Evolutionary conservation across 139 green algal species (phyloP).

Genomic region (Ettlia oleoabundans): DNA sequence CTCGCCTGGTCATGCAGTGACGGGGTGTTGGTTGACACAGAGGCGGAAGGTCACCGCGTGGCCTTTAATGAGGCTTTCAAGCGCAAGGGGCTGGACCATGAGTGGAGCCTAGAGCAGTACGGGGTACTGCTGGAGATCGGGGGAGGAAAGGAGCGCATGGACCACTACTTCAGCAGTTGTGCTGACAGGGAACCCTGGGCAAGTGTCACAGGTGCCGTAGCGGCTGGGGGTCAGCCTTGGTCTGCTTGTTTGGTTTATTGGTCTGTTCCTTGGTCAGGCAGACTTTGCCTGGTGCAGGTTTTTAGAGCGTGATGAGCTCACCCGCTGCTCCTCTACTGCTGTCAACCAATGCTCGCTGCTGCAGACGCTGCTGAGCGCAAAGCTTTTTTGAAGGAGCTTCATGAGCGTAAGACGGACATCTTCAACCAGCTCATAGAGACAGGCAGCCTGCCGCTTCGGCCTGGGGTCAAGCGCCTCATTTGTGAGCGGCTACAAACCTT

Average conservation of each 20-base stretch:
- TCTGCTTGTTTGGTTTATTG: background rate
- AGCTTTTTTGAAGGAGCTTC: constrained; percentile 85
- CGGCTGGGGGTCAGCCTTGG: background rate
- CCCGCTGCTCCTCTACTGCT: too few relatives aligned
- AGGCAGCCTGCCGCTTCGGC: constrained; percentile 88
- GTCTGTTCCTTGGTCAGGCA: background rate
- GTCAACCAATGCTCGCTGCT: background rate
- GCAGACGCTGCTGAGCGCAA: constrained; percentile 59
- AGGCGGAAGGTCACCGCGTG: constrained; percentile 78
- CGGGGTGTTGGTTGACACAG: constrained; percentile 94
- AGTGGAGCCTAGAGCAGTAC: constrained; percentile 94
- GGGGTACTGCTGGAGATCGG: constrained; percentile 95
- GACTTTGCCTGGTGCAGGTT: too few relatives aligned
- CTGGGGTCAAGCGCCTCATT: constrained; percentile 88
- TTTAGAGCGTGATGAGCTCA: too few relatives aligned
- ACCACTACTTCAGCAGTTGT: constrained; percentile 85
- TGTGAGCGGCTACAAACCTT: constrained; percentile 45
- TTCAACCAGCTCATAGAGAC: constrained; percentile 95
- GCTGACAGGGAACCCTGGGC: constrained; percentile 70
- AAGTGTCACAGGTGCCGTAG: background rate
- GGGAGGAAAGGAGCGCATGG: constrained; percentile 99
- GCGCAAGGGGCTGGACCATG: constrained; percentile 79
- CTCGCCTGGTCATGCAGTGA: too few relatives aligned
- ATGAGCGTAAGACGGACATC: constrained; percentile 94
- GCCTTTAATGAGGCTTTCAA: constrained; percentile 97